phyloP scores from a whole-genome alignment of 805 yeast genomes.

The Schwanniomyces polymorphus region DNA sequence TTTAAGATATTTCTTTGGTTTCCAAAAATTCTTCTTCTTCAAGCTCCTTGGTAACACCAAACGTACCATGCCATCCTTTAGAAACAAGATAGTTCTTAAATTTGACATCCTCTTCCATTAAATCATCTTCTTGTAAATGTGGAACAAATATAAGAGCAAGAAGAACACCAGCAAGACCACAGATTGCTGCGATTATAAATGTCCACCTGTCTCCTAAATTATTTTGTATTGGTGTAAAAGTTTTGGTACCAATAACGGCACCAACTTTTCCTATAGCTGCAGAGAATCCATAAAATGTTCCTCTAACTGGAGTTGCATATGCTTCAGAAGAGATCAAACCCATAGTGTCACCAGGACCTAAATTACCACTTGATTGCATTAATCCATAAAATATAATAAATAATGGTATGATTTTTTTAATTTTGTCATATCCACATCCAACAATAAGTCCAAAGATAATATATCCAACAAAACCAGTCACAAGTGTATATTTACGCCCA shows the following conservation, averaged over 20 bases:
- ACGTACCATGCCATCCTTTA: slow-evolving; percentile 58
- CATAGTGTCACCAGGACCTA: slow-evolving; percentile 79
- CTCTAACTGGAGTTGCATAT: slow-evolving; percentile 76
- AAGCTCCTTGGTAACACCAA: slow-evolving; percentile 32
- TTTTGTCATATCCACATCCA: slow-evolving; percentile 59
- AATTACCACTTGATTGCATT: slow-evolving; percentile 67
- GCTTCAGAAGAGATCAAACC: slow-evolving; percentile 67
- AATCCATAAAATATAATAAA: slow-evolving; percentile 74
- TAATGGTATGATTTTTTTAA: slow-evolving; percentile 56
- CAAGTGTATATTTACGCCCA: slow-evolving; percentile 72
- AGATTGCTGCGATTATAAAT: slow-evolving; percentile 73
- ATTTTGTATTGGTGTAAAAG: slow-evolving; percentile 65
- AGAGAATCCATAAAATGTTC: slow-evolving; percentile 70
- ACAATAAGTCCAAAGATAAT: slow-evolving; percentile 70
- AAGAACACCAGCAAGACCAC: slow-evolving; percentile 65
- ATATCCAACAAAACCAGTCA: slow-evolving; percentile 71
- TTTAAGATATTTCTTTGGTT: background rate
- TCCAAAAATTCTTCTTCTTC: slow-evolving; percentile 15
- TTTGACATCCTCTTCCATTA: slow-evolving; percentile 59
- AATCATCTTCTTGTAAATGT: slow-evolving; percentile 68
- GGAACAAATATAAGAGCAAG: slow-evolving; percentile 65
- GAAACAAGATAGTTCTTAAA: slow-evolving; percentile 59
- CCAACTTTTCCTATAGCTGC: slow-evolving; percentile 85
- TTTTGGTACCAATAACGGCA: slow-evolving; percentile 79
- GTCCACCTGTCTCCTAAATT: slow-evolving; percentile 72